These are phyloP conservation scores for Pogostemon cablin DNA, from an alignment of 257 asterid genomes.

Conservation along the genomic window DNA sequence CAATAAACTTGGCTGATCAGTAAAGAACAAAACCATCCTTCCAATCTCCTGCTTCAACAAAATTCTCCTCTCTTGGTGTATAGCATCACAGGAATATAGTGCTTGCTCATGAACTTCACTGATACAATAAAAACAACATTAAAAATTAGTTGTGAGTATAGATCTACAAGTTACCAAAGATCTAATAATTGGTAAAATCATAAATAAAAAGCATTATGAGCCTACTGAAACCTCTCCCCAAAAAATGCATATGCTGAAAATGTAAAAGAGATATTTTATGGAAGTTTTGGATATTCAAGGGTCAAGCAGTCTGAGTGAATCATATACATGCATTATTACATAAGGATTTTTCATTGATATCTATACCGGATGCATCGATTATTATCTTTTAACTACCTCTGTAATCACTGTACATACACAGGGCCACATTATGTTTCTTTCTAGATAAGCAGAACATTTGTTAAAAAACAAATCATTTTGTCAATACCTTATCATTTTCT, in stretches of 20 bases:
- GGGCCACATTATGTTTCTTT: slow-evolving; percentile 17
- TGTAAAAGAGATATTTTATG: too few relatives aligned
- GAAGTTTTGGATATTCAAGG: background rate
- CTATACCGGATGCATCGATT: slow-evolving; percentile 18
- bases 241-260: too few relatives aligned
- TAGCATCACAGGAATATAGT: slow-evolving; percentile 74
- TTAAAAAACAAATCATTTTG: slow-evolving; percentile 26
- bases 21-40: slow-evolving; percentile 94
- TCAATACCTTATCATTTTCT: slow-evolving; percentile 97
- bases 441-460: background rate
- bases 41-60: slow-evolving; percentile 97
- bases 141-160: slow-evolving; percentile 29
- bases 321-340: slow-evolving; percentile 1
- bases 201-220: slow-evolving; percentile 20
- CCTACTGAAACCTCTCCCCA: too few relatives aligned
- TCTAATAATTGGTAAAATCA: slow-evolving; percentile 15
- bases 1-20: slow-evolving; percentile 96
- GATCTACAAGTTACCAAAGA: slow-evolving; percentile 29
- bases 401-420: slow-evolving; percentile 6
- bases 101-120: slow-evolving; percentile 99
- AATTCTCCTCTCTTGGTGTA: slow-evolving; percentile 90
- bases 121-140: slow-evolving; percentile 39
- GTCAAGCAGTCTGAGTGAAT: slow-evolving; percentile 5
- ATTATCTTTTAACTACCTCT: slow-evolving; percentile 10
- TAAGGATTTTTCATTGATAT: slow-evolving; percentile 27